phyloP scores from a whole-genome alignment of 1,284 basidiomycete genomes.

The Porogramme epimiltina region DNA sequence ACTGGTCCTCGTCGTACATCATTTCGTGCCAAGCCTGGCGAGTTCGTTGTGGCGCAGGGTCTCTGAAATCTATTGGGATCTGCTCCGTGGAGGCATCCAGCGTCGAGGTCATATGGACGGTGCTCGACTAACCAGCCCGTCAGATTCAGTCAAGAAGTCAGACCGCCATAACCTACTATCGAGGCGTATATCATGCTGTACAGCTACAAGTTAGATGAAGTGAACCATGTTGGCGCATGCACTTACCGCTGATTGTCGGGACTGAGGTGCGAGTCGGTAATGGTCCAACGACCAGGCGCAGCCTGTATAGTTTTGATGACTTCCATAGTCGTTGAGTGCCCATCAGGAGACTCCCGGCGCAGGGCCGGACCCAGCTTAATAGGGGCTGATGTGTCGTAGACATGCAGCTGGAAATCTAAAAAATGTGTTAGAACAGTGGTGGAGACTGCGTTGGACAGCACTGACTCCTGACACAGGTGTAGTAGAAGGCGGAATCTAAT shows the following conservation, averaged over 20 bases:
- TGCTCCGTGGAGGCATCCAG: conserved; percentile 72
- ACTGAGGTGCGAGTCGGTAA: conserved; percentile 93
- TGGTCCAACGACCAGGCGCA: conserved; percentile 81
- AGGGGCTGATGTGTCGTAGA: conserved; percentile 79
- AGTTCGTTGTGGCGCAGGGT: conserved; percentile 34
- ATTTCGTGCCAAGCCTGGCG: conserved; percentile 35
- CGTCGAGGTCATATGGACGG: conserved; percentile 86
- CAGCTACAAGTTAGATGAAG: not conserved
- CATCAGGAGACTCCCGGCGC: conserved; percentile 31
- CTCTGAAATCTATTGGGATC: conserved; percentile 73
- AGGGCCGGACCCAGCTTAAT: conserved; percentile 19
- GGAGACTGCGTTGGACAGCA: not conserved
- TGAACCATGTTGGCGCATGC: not conserved
- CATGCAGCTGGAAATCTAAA: conserved; percentile 82
- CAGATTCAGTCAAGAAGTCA: not conserved
- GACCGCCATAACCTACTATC: conserved; percentile 52
- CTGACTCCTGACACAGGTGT: conserved; percentile 79
- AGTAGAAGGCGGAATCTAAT: conserved; percentile 78
- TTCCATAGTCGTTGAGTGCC: conserved; percentile 70
- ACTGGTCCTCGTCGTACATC: conserved; percentile 47
- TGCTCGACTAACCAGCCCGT: conserved; percentile 52
- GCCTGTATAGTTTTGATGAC: conserved; percentile 82
- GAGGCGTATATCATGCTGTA: conserved; percentile 89
- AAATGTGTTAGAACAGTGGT: conserved; percentile 9
- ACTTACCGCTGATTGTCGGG: conserved; percentile 85